These are phyloP conservation scores for Pseudogymnoascus sp. DNA, from an alignment of 2,329 filamentous ascomycete species.

Conservation along the genomic window DNA sequence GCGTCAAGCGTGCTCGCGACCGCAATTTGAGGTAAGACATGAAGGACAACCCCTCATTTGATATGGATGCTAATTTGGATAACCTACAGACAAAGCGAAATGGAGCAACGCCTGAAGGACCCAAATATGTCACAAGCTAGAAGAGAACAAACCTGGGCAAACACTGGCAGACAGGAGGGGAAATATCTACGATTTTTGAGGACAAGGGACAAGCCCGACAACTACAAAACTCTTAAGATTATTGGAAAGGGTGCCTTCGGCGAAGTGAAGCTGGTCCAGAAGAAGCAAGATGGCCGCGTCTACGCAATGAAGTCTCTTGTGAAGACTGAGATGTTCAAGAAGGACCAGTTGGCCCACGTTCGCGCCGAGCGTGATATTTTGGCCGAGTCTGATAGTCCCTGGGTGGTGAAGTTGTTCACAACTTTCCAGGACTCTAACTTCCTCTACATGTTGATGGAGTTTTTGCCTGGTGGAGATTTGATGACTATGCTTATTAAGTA, in stretches of 20 bases:
- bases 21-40: conserved; percentile 76
- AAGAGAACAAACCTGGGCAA: conserved; percentile 79
- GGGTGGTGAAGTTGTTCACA: conserved; percentile 97
- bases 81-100: conserved; percentile 69
- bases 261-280: conserved; percentile 94
- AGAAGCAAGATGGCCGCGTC: conserved; percentile 92
- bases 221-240: conserved; percentile 94
- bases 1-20: conserved; percentile 90
- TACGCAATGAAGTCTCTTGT: conserved; percentile 98
- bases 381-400: conserved; percentile 97
- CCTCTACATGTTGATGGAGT: conserved; percentile 99
- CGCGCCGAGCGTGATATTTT: conserved; percentile 96
- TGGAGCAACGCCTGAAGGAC: conserved; percentile 79
- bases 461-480: conserved; percentile 91
- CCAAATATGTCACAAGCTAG: conserved; percentile 65
- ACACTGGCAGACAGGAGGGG: conserved; percentile 79
- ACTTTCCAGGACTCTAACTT: conserved; percentile 97
- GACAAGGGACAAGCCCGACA: conserved; percentile 86
- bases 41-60: not conserved
- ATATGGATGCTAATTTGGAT: conserved; percentile 5
- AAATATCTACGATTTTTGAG: conserved; percentile 90
- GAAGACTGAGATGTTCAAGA: conserved; percentile 99
- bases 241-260: conserved; percentile 99
- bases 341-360: conserved; percentile 95
- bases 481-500: conserved; percentile 99